Evolutionary conservation across 2,329 filamentous ascomycete genomes (phyloP), one percentile per base, ranked within the genome.

Genomic region (Colletotrichum kahawae): DNA sequence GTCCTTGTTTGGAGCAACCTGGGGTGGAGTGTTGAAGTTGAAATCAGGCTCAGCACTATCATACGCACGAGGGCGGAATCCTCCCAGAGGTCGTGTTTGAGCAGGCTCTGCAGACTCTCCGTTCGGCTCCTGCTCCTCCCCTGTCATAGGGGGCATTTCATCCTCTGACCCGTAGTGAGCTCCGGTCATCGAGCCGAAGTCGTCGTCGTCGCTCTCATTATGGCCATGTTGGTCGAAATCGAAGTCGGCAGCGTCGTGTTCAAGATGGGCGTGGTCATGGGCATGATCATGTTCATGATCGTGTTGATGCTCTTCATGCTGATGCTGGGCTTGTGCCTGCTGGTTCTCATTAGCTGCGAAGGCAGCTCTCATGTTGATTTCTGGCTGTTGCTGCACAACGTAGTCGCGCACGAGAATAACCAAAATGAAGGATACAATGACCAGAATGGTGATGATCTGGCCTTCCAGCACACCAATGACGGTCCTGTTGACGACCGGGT

Each of bases 401-500:
- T 98, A 99, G 85, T 99, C 97, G 62, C 97, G 89, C 62, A 99
- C 98, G 5, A 99, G 86, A 79, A 99, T 99, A 56, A 99, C 93
- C n/a, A 99, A 87, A 74, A 99, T 98, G 83, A 98, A 99, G 73
- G 94, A 95, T 59, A 98, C 90, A 9, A 99, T 96, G 66, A 98
- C 95, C 13, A 97, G 86, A 7, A 98, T 87, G 1, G 96, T 99
- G 78, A 99, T 98, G 63, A 98, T 91, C 81, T 98, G 96, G 5
- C 97, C 97, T 85, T 99, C 97, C 5, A 98, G 87, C 1, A 96
- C 91, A 78, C 95, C 93, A 67, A 98, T 92, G 18, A 98, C 85
- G 67, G 94, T 90, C 63, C 93, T 92, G 82, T 98, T 98, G 73
- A 97, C 81, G 16, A 90, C 88, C 2, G 93, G 89, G 64, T 92